phyloP scores from a whole-genome alignment of 2,329 filamentous ascomycete genomes.

The Colletotrichum navitas region DNA sequence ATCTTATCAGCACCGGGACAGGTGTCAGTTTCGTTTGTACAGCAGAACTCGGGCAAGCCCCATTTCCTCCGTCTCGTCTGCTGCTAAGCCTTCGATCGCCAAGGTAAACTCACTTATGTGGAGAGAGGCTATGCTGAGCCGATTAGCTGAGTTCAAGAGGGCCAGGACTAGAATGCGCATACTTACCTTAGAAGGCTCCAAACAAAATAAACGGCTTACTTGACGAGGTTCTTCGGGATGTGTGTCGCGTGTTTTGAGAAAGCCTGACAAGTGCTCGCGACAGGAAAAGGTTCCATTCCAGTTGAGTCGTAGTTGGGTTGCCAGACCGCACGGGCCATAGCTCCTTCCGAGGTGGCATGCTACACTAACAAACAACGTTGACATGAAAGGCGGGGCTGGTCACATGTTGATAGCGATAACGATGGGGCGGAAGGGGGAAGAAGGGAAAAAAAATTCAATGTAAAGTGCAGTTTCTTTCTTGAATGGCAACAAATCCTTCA shows the following conservation, averaged over 20 bases:
- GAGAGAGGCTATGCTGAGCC: neutral
- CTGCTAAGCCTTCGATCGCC: slow-evolving; percentile 7
- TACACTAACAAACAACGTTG: slow-evolving; percentile 21
- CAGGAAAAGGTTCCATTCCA: slow-evolving; percentile 29
- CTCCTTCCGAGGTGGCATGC: slow-evolving; percentile 20
- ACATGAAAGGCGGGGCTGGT: slow-evolving; percentile 26
- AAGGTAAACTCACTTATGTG: slow-evolving; percentile 26
- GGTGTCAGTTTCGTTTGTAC: slow-evolving; percentile 8
- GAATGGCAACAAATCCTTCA: slow-evolving; percentile 7
- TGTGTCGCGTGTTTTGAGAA: slow-evolving; percentile 34
- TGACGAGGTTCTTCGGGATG: slow-evolving; percentile 1
- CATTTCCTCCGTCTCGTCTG: slow-evolving; percentile 22
- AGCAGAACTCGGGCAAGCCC: slow-evolving; percentile 2
- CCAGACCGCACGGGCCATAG: slow-evolving; percentile 29
- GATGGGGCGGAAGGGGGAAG: slow-evolving; percentile 12
- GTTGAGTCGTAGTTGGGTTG: slow-evolving; percentile 31
- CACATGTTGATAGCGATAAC: slow-evolving; percentile 44
- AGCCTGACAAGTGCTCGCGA: slow-evolving; percentile 25
- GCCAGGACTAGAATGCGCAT: too few species aligned
- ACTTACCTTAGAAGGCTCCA: slow-evolving; percentile 21
- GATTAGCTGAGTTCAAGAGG: neutral
- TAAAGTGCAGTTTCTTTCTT: slow-evolving; percentile 51
- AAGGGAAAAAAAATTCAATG: slow-evolving; percentile 43
- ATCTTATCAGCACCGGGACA: slow-evolving; percentile 19
- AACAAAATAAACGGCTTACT: slow-evolving; percentile 1